Conservation (phyloP, 371 early-diverging fungal species). For the Mucor lusitanicus region DNA sequence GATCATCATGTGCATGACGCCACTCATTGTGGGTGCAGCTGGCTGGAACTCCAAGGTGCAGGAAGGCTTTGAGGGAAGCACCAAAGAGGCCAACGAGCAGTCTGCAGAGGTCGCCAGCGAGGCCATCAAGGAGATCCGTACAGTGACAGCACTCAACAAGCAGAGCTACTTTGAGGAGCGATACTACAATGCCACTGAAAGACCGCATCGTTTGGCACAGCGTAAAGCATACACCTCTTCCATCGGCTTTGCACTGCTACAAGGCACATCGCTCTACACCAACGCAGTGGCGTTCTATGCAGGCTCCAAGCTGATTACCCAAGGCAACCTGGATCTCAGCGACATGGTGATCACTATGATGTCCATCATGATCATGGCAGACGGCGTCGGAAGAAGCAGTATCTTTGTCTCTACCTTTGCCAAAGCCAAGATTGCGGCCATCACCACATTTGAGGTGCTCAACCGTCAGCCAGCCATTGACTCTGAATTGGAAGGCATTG, state of each 20-base stretch:
- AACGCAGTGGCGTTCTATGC: conserved; percentile 65
- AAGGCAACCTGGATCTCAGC: conserved; percentile 32
- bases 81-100: conserved; percentile 66
- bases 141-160: conserved; percentile 81
- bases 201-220: conserved; percentile 65
- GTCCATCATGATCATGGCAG: conserved; percentile 68
- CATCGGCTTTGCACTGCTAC: conserved; percentile 68
- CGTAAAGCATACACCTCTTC: conserved; percentile 57
- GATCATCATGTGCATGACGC: conserved; percentile 55
- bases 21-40: conserved; percentile 49
- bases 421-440: conserved; percentile 84
- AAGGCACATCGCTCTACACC: conserved; percentile 64
- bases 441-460: conserved; percentile 69
- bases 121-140: conserved; percentile 85
- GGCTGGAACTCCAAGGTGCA: conserved; percentile 40
- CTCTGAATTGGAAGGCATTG: conserved; percentile 61
- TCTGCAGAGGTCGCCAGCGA: conserved; percentile 81
- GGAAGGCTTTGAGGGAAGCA: conserved; percentile 58
- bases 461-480: conserved; percentile 76
- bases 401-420: conserved; percentile 60
- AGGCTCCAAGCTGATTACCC: conserved; percentile 49
- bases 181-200: conserved; percentile 58
- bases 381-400: conserved; percentile 62
- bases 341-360: conserved; percentile 67
- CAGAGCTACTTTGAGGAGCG: conserved; percentile 66